Evolutionary conservation across 2,329 filamentous ascomycete genomes (phyloP).

Genomic region (Fusarium setosum): DNA sequence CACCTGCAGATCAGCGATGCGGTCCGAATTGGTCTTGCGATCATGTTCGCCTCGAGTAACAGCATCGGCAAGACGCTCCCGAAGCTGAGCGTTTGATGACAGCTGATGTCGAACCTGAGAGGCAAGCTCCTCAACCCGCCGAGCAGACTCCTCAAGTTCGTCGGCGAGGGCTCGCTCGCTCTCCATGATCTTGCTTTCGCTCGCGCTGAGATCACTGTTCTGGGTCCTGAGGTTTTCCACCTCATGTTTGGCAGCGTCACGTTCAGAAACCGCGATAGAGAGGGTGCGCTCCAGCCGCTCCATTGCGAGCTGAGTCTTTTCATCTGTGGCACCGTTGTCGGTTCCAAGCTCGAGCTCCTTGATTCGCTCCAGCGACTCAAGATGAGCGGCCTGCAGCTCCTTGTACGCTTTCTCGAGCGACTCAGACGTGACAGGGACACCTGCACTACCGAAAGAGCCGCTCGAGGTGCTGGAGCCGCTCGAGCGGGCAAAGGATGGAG

Average conservation of each 20-base stretch:
- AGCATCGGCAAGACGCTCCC: constrained; percentile 80
- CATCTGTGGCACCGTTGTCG: constrained; percentile 54
- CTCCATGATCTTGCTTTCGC: constrained; percentile 66
- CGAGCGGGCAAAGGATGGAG: constrained; percentile 65
- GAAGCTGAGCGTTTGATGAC: constrained; percentile 79
- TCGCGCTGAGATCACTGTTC: constrained; percentile 66
- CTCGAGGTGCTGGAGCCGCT: constrained; percentile 49
- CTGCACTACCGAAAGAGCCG: constrained; percentile 42
- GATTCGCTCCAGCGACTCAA: constrained; percentile 73
- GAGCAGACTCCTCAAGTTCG: constrained; percentile 79
- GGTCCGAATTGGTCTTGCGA: constrained; percentile 81
- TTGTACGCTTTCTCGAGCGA: constrained; percentile 80
- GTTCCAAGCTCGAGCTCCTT: constrained; percentile 69
- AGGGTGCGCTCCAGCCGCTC: constrained; percentile 76
- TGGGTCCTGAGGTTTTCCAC: constrained; percentile 70
- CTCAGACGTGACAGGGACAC: constrained; percentile 70
- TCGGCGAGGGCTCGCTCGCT: constrained; percentile 74
- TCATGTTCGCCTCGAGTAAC: constrained; percentile 86
- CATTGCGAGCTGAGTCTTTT: constrained; percentile 71
- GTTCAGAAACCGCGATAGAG: constrained; percentile 75
- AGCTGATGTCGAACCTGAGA: constrained; percentile 84
- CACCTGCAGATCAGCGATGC: constrained; percentile 86
- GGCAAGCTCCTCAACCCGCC: constrained; percentile 83
- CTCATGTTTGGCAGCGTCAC: constrained; percentile 77
- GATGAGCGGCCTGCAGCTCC: constrained; percentile 79